Evolutionary conservation across 1,284 basidiomycete species (phyloP).

Genomic region (Golubevia sp.): DNA sequence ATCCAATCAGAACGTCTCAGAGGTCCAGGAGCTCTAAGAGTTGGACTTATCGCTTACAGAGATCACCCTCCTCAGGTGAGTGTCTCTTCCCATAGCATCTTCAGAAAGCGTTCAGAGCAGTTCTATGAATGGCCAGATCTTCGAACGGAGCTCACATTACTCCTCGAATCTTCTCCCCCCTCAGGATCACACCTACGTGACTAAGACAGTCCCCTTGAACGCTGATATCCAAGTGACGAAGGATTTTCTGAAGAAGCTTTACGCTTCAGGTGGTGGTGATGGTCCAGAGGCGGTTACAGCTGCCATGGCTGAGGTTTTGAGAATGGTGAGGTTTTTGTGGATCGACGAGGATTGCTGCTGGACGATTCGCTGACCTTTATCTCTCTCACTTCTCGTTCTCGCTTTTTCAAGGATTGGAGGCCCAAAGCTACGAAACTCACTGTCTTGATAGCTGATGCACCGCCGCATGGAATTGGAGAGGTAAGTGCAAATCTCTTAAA

Average conservation of each 20-base stretch:
- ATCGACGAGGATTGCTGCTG: neutral
- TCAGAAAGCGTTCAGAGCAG: too few species aligned
- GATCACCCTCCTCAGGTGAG: constrained; percentile 95
- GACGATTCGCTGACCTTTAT: neutral
- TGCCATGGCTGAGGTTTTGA: constrained; percentile 75
- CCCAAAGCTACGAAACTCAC: constrained; percentile 86
- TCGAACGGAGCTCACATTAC: too few species aligned
- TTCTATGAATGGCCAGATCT: too few species aligned
- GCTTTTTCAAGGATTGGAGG: constrained; percentile 85
- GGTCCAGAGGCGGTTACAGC: constrained; percentile 98
- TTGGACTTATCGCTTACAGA: constrained; percentile 71
- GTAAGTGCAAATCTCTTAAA: constrained; percentile 3
- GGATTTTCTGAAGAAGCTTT: constrained; percentile 77
- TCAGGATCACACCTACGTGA: constrained; percentile 68
- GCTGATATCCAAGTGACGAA: constrained; percentile 87
- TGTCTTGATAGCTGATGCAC: constrained; percentile 84
- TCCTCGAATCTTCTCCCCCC: constrained; percentile 27
- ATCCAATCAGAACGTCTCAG: constrained; percentile 90
- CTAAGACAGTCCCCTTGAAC: constrained; percentile 91
- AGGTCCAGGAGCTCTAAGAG: constrained; percentile 75
- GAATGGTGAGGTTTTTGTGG: constrained; percentile 17
- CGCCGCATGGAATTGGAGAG: constrained; percentile 74
- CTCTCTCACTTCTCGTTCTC: neutral
- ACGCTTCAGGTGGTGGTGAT: constrained; percentile 92
- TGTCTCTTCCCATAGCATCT: too few species aligned